These are phyloP conservation scores for Cercospora sesami DNA, from an alignment of 2,329 filamentous ascomycete genomes.

Conservation along the genomic window DNA sequence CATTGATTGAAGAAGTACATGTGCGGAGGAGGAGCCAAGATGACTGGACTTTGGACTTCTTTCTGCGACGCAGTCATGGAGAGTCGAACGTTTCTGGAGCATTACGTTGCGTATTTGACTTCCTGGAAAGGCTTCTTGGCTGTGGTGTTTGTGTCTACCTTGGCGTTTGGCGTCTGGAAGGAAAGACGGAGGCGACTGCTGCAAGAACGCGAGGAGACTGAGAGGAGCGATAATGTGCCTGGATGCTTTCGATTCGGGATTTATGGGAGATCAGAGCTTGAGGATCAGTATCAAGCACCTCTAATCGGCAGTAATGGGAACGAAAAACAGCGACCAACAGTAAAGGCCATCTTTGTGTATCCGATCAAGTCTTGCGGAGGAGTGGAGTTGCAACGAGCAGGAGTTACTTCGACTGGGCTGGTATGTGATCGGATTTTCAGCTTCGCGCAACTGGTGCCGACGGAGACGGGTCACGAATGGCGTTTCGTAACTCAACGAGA, in stretches of 20 bases:
- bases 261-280: slow-evolving; percentile 29
- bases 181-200: slow-evolving; percentile 6
- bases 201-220: neutral
- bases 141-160: slow-evolving; percentile 4
- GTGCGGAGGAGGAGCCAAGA: neutral
- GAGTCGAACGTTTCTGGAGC: slow-evolving; percentile 14
- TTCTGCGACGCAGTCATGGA: neutral
- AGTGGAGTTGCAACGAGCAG: slow-evolving; percentile 41
- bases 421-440: slow-evolving; percentile 49
- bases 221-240: neutral
- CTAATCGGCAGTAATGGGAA: neutral
- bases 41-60: neutral
- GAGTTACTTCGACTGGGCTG: slow-evolving; percentile 47
- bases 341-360: slow-evolving; percentile 47
- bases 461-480: slow-evolving; percentile 55
- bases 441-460: slow-evolving; percentile 65
- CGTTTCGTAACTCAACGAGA: slow-evolving; percentile 70
- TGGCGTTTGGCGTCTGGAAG: slow-evolving; percentile 1
- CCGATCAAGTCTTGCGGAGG: slow-evolving; percentile 52
- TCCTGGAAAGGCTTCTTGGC: slow-evolving; percentile 18
- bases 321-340: slow-evolving; percentile 25
- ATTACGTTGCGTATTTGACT: slow-evolving; percentile 17
- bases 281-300: slow-evolving; percentile 24
- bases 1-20: neutral
- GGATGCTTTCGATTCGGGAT: slow-evolving; percentile 10